phyloP scores from a whole-genome alignment of 176 grass and related monocot genomes.

The Eremochloa ophiuroides region DNA sequence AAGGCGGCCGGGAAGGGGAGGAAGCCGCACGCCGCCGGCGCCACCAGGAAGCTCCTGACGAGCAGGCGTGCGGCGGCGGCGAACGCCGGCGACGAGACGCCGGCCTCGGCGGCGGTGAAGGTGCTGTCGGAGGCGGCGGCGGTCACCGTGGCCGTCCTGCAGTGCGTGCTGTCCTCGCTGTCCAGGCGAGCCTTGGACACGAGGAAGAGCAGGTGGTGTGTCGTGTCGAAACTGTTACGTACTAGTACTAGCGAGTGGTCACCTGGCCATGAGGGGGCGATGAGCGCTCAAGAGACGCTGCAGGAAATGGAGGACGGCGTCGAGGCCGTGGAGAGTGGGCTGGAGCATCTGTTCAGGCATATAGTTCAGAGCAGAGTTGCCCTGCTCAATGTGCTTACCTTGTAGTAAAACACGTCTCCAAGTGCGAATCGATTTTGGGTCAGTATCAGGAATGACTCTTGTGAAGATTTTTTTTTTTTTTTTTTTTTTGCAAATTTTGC shows the following conservation, averaged over 20 bases:
- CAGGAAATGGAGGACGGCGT: neutral
- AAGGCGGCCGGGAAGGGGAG: too few relatives aligned
- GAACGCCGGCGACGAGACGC: neutral
- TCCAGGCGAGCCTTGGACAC: neutral
- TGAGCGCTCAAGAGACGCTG: neutral
- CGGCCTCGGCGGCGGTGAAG: neutral
- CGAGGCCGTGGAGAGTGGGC: neutral
- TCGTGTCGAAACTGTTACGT: neutral
- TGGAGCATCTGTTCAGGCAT: constrained; percentile 11
- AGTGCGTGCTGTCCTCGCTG: neutral
- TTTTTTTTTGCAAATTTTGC: too few relatives aligned
- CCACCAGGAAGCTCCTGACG: neutral
- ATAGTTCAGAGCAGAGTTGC: constrained; percentile 6
- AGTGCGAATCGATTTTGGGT: neutral
- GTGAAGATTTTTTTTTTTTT: neutral
- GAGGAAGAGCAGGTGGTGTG: neutral
- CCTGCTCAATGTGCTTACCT: constrained; percentile 15
- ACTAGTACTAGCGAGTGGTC: neutral
- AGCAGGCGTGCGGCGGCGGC: neutral
- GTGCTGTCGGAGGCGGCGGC: neutral
- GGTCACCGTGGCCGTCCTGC: constrained; percentile 18
- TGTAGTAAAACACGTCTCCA: neutral
- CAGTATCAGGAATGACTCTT: neutral
- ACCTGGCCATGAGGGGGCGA: neutral
- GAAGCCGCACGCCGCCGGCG: neutral